Evolutionary conservation across 208 protist genomes (phyloP).

Genomic region (Acanthamoeba healyi): DNA sequence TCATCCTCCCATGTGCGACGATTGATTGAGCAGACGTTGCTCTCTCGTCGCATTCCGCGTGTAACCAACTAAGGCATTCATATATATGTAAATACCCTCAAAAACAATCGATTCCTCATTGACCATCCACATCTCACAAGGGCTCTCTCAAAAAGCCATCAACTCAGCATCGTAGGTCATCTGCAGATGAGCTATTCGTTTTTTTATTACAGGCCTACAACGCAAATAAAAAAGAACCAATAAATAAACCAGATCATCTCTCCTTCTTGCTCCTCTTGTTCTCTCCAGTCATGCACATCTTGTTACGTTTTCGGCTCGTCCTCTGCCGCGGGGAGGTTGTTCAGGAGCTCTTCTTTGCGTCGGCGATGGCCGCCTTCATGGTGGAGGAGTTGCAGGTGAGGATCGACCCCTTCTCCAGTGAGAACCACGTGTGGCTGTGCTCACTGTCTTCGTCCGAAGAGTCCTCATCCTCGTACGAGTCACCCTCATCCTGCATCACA

Average conservation of each 20-base stretch:
- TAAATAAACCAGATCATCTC: neutral
- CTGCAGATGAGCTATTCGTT: too few species aligned
- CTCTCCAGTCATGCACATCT: too few species aligned
- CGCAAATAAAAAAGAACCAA: neutral
- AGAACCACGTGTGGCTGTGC: constrained; percentile 65
- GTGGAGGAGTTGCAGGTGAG: constrained; percentile 55
- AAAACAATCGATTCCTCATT: too few species aligned
- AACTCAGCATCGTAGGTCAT: too few species aligned
- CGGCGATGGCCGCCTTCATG: constrained; percentile 45
- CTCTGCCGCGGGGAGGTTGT: neutral
- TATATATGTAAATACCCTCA: too few species aligned
- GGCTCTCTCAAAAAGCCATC: too few species aligned
- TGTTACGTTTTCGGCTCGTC: too few species aligned
- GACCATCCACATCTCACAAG: too few species aligned
- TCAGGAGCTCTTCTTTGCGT: constrained; percentile 37
- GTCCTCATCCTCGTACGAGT: constrained; percentile 9
- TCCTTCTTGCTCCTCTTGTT: neutral
- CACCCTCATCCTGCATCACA: neutral
- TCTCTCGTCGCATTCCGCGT: too few species aligned
- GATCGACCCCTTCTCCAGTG: constrained; percentile 15
- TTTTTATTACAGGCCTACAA: neutral
- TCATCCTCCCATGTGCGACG: neutral
- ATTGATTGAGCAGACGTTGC: neutral
- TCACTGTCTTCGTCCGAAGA: neutral
- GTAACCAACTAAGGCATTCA: too few species aligned